Evolutionary conservation across 2,329 filamentous ascomycete genomes (phyloP).

Genomic region (Fusarium sp.): DNA sequence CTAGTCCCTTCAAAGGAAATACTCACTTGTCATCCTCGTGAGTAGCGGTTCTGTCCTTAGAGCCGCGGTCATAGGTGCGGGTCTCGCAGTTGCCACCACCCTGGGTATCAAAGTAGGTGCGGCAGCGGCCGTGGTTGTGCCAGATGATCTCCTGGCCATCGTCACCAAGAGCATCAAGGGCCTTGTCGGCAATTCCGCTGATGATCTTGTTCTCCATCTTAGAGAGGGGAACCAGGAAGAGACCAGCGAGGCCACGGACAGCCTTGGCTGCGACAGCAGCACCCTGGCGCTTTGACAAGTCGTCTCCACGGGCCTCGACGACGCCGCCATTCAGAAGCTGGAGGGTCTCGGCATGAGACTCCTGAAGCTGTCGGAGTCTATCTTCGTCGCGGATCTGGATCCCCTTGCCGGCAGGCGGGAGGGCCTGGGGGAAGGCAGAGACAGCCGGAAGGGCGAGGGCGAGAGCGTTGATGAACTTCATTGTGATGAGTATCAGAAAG

Average conservation of each 20-base stretch:
- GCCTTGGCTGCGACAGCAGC: not conserved
- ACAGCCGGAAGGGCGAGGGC: not conserved
- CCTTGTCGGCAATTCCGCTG: not conserved
- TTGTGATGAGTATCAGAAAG: not conserved
- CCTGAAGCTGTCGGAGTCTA: not conserved
- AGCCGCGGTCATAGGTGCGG: constrained; percentile 9
- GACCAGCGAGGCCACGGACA: not conserved
- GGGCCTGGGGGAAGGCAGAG: not conserved
- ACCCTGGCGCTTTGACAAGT: constrained; percentile 1
- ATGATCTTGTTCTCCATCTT: not conserved
- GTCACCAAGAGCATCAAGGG: not conserved
- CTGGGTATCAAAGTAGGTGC: constrained; percentile 12
- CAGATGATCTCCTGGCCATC: constrained; percentile 10
- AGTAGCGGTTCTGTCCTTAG: not conserved
- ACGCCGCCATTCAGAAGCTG: not conserved
- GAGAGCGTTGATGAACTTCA: constrained; percentile 5
- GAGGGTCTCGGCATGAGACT: not conserved
- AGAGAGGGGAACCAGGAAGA: not conserved
- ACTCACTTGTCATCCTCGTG: constrained; percentile 6
- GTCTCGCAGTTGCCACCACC: constrained; percentile 12
- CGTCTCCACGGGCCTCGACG: not conserved
- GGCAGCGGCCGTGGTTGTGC: constrained; percentile 8
- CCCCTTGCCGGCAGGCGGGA: not conserved
- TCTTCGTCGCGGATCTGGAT: constrained; percentile 3
- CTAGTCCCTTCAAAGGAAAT: not conserved